These are phyloP conservation scores for Hyphochytrium catenoides DNA, from an alignment of 352 stramenopile species.

Conservation along the genomic window DNA sequence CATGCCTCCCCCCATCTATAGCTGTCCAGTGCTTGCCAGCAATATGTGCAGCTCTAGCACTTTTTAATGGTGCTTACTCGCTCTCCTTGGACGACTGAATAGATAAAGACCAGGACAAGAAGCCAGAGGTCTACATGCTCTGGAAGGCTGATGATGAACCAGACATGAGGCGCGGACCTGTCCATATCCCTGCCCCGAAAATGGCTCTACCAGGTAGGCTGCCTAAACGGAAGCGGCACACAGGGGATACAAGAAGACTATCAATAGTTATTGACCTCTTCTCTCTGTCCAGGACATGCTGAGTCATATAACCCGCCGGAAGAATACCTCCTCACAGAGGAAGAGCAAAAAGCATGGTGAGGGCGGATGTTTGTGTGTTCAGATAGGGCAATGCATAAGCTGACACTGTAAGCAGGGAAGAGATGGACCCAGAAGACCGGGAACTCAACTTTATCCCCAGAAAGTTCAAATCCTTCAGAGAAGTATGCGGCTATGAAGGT, in stretches of 20 bases:
- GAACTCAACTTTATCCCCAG: constrained; percentile 90
- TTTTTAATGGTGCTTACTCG: not conserved
- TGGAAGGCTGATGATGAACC: constrained; percentile 68
- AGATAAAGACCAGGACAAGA: constrained; percentile 71
- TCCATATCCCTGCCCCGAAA: constrained; percentile 92
- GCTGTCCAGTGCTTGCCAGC: too few species aligned
- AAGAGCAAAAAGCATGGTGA: constrained; percentile 81
- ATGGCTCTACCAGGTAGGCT: constrained; percentile 85
- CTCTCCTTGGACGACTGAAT: not conserved
- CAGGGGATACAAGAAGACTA: too few species aligned
- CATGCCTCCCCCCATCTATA: too few species aligned
- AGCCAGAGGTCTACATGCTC: constrained; percentile 68
- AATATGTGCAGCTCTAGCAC: not conserved
- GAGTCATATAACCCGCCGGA: constrained; percentile 97
- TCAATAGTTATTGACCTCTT: too few species aligned
- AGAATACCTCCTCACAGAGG: constrained; percentile 92
- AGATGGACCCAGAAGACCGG: constrained; percentile 81
- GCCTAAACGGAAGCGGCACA: too few species aligned
- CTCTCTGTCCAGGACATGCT: too few species aligned
- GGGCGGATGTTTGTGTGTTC: too few species aligned
- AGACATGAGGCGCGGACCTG: constrained; percentile 66
- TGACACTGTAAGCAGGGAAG: too few species aligned
- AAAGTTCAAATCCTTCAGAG: constrained; percentile 87
- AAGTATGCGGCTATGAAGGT: constrained; percentile 85
- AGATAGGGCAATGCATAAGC: too few species aligned